A percentile compares a stretch with the other conserved stretches of the same genome.
Conservation (phyloP, 495 filamentous ascomycete species). For the Daldinia loculata region DNA sequence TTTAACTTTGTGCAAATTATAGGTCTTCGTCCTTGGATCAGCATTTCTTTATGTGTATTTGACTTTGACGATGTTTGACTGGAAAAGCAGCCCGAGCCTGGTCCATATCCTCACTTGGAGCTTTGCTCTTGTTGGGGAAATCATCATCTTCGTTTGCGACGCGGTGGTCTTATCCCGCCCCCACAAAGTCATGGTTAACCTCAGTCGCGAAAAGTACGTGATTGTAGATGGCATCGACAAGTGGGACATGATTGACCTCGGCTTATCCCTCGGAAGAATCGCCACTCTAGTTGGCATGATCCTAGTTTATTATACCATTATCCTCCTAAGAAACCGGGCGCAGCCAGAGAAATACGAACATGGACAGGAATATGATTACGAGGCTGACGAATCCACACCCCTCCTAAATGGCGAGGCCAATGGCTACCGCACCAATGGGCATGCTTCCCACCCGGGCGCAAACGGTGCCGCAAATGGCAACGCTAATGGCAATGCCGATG, state of each 20-base stretch:
- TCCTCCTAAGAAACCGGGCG: slow-evolving; percentile 43
- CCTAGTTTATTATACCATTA: slow-evolving; percentile 53
- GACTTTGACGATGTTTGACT: slow-evolving; percentile 82
- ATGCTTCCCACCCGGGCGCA: slow-evolving; percentile 34
- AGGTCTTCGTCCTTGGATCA: slow-evolving; percentile 85
- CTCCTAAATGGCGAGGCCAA: slow-evolving; percentile 48
- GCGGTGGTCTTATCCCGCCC: slow-evolving; percentile 66
- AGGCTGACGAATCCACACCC: slow-evolving; percentile 60
- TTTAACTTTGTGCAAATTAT: slow-evolving; percentile 12
- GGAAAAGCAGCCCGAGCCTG: slow-evolving; percentile 73
- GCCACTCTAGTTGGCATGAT: slow-evolving; percentile 48
- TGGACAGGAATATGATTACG: slow-evolving; percentile 57
- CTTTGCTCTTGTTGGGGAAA: slow-evolving; percentile 71
- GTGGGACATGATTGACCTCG: slow-evolving; percentile 64
- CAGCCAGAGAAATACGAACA: slow-evolving; percentile 49
- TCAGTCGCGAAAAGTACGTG: slow-evolving; percentile 28
- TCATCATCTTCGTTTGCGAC: slow-evolving; percentile 71
- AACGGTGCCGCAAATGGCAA: slow-evolving; percentile 42
- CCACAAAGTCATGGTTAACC: slow-evolving; percentile 58
- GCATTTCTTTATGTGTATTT: slow-evolving; percentile 65
- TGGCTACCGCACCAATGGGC: slow-evolving; percentile 49
- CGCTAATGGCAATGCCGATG: slow-evolving; percentile 40
- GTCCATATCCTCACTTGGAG: slow-evolving; percentile 80
- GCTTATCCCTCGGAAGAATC: slow-evolving; percentile 55
- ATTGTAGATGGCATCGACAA: slow-evolving; percentile 36